A percentile compares a stretch with the other conserved stretches of the same genome.
Evolutionary conservation across 805 yeast genomes (phyloP).

Genomic region (Brettanomyces anomalus): DNA sequence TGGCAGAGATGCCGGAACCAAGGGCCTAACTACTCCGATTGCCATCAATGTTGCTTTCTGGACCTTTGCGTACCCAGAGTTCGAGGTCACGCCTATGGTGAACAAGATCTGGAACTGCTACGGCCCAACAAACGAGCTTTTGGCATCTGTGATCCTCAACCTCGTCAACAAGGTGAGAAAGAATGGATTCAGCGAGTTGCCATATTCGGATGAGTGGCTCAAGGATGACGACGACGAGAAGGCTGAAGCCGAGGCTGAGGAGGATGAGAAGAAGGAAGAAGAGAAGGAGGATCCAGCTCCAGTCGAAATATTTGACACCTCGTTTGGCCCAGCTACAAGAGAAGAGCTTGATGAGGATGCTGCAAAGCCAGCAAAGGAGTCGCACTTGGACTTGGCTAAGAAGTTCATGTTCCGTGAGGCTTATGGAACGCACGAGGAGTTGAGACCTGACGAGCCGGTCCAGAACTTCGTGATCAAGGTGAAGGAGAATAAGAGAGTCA

Average conservation of each 20-base stretch:
- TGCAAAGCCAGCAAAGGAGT: slow-evolving; percentile 31
- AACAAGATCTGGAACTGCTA: slow-evolving; percentile 73
- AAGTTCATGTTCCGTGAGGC: slow-evolving; percentile 79
- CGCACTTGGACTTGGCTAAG: slow-evolving; percentile 46
- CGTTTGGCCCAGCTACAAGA: slow-evolving; percentile 59
- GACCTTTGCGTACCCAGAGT: slow-evolving; percentile 55
- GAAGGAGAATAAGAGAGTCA: slow-evolving; percentile 83
- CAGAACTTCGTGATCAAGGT: slow-evolving; percentile 82
- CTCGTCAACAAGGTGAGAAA: slow-evolving; percentile 51
- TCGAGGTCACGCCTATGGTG: slow-evolving; percentile 53
- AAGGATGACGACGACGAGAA: slow-evolving; percentile 16
- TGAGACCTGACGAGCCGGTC: slow-evolving; percentile 88
- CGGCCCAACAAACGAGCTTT: slow-evolving; percentile 72
- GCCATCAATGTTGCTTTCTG: slow-evolving; percentile 78
- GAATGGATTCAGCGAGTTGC: slow-evolving; percentile 32
- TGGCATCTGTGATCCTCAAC: slow-evolving; percentile 62
- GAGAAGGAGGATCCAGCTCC: slow-evolving; percentile 8
- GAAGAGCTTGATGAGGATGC: slow-evolving; percentile 25
- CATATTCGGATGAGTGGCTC: slow-evolving; percentile 25
- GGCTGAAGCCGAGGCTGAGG: slow-evolving; percentile 19
- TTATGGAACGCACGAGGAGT: slow-evolving; percentile 40
- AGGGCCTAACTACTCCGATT: slow-evolving; percentile 66
- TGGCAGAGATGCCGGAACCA: slow-evolving; percentile 61
- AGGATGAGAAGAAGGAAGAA: slow-evolving; percentile 21
- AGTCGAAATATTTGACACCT: slow-evolving; percentile 34